Percentiles rank a stretch among this genome's conserved stretches.
These are phyloP conservation scores for Erodium texanum DNA, from an alignment of 441 rosid genomes.

Conservation along the genomic window DNA sequence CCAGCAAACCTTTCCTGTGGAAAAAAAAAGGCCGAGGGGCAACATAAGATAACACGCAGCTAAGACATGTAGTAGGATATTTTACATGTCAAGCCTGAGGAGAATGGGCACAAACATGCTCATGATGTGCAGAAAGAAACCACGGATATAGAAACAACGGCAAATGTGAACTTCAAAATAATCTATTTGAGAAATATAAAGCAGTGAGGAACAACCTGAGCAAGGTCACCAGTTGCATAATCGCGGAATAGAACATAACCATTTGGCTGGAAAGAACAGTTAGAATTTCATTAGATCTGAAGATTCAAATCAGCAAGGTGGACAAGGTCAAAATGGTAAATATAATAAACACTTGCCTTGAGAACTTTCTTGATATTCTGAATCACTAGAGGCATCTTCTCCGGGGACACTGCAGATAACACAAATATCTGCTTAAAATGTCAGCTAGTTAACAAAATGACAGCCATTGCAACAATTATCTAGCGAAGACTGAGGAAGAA, in stretches of 20 bases:
- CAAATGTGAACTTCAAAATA: not conserved
- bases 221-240: slow-evolving; percentile 86
- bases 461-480: slow-evolving; percentile 8
- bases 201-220: slow-evolving; percentile 50
- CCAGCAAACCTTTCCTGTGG: slow-evolving; percentile 71
- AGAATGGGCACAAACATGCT: not conserved
- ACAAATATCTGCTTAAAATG: slow-evolving; percentile 81
- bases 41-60: not conserved
- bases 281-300: slow-evolving; percentile 11
- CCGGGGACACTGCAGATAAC: slow-evolving; percentile 93
- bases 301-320: slow-evolving; percentile 4
- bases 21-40: slow-evolving; percentile 11
- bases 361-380: slow-evolving; percentile 65
- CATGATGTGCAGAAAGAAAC: not conserved
- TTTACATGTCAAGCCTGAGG: not conserved
- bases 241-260: slow-evolving; percentile 77
- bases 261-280: slow-evolving; percentile 48
- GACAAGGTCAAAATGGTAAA: slow-evolving; percentile 11
- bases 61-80: not conserved
- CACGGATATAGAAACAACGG: not conserved
- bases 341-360: slow-evolving; percentile 40
- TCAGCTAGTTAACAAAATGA: slow-evolving; percentile 34
- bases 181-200: slow-evolving; percentile 2
- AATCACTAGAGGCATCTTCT: slow-evolving; percentile 75
- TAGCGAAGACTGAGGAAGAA: slow-evolving; percentile 4